Evolutionary conservation across 257 asterid genomes (phyloP).

Genomic region (Anisodus tanguticus): DNA sequence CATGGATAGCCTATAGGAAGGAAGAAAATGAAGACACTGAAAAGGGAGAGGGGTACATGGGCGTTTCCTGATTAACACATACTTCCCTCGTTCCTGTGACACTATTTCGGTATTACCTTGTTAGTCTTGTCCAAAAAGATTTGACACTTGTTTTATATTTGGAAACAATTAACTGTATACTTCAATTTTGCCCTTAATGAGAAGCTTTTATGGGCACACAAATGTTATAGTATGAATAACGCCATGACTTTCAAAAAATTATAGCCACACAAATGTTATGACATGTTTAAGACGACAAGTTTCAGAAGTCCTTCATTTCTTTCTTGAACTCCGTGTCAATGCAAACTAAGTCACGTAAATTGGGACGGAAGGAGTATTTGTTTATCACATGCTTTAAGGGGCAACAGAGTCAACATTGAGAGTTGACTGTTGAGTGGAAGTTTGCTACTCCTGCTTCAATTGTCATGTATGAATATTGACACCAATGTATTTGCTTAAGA

Average conservation of each 20-base stretch:
- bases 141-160: neutral
- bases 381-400: neutral
- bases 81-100: neutral
- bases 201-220: neutral
- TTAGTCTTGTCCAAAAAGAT: neutral
- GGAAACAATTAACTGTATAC: neutral
- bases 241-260: too few relatives aligned
- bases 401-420: too few relatives aligned
- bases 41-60: neutral
- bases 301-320: neutral
- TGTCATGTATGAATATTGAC: neutral
- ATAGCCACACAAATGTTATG: neutral
- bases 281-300: neutral
- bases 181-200: neutral
- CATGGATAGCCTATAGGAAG: neutral
- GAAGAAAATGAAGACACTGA: neutral
- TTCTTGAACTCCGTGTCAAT: neutral
- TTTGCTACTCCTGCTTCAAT: neutral
- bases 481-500: too few relatives aligned
- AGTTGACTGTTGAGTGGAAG: neutral
- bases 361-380: neutral
- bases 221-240: neutral
- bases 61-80: neutral
- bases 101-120: neutral
- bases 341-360: neutral